Evolutionary conservation across 1,139 yeast species (phyloP).

Genomic region (Trichomonascaceae sp.): DNA sequence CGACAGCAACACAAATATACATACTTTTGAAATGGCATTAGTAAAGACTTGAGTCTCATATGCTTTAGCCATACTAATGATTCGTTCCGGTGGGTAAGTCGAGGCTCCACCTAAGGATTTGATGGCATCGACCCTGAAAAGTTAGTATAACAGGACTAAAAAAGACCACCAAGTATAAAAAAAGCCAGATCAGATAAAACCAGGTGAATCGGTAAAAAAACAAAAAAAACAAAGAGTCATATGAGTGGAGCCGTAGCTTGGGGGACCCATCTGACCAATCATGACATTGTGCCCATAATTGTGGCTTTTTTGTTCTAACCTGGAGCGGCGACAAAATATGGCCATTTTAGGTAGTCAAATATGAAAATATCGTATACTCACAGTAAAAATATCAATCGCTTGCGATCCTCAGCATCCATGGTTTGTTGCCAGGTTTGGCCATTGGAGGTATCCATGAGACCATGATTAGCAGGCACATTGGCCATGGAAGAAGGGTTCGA

Average conservation of each 20-base stretch:
- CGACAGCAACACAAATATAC: background rate
- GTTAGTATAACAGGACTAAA: constrained; percentile 5
- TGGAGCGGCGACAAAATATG: background rate
- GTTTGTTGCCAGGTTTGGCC: constrained; percentile 20
- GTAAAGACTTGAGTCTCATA: constrained; percentile 27
- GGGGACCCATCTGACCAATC: background rate
- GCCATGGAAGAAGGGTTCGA: background rate
- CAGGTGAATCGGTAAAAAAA: background rate
- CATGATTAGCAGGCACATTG: background rate
- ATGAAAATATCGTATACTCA: constrained; percentile 15
- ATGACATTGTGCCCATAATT: background rate
- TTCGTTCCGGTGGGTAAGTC: constrained; percentile 25
- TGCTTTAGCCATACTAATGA: constrained; percentile 28
- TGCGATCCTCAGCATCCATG: constrained; percentile 25
- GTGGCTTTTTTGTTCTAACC: background rate
- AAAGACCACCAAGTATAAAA: background rate
- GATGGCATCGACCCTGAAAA: constrained; percentile 18
- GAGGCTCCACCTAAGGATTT: constrained; percentile 22
- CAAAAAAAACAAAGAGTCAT: background rate
- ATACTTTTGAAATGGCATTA: constrained; percentile 25
- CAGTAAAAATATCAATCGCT: constrained; percentile 22
- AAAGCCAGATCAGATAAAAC: background rate
- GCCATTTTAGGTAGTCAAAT: background rate
- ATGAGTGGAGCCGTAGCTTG: background rate
- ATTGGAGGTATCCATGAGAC: background rate